Percentiles rank a stretch among this genome's conserved stretches.
These are phyloP conservation scores for Aspergillus asperescens DNA, from an alignment of 495 filamentous ascomycete genomes.

Conservation along the genomic window DNA sequence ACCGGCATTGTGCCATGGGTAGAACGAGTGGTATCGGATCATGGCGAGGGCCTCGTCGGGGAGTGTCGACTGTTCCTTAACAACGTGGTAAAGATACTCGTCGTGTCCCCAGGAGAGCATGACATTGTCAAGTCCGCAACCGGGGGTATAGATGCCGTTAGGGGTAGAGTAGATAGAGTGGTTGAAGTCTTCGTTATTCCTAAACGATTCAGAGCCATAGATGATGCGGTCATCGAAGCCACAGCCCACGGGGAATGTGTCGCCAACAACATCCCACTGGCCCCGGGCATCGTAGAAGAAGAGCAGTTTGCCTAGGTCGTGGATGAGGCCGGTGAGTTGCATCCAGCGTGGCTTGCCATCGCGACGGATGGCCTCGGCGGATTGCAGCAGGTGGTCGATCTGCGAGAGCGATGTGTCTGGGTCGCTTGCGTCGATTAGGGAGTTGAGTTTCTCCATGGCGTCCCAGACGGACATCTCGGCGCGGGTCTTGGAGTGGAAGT, in stretches of 20 bases:
- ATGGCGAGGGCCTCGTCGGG: slow-evolving; percentile 80
- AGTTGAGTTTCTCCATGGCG: slow-evolving; percentile 85
- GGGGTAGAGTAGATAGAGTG: slow-evolving; percentile 65
- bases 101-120: slow-evolving; percentile 93
- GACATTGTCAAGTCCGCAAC: slow-evolving; percentile 74
- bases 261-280: slow-evolving; percentile 91
- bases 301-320: slow-evolving; percentile 83
- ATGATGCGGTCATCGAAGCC: slow-evolving; percentile 71
- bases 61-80: slow-evolving; percentile 69
- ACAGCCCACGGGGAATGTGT: slow-evolving; percentile 89
- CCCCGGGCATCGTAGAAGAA: slow-evolving; percentile 77
- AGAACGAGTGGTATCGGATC: slow-evolving; percentile 87
- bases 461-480: slow-evolving; percentile 81
- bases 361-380: slow-evolving; percentile 78
- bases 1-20: slow-evolving; percentile 78
- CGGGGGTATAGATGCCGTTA: slow-evolving; percentile 70
- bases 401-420: slow-evolving; percentile 81
- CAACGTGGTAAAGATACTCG: slow-evolving; percentile 83
- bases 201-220: slow-evolving; percentile 67
- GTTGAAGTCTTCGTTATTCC: slow-evolving; percentile 59
- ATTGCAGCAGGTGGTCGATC: slow-evolving; percentile 82
- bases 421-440: slow-evolving; percentile 81
- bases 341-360: slow-evolving; percentile 92
- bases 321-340: slow-evolving; percentile 83
- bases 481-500: slow-evolving; percentile 61